These are phyloP conservation scores for Candida mesenterica DNA, from an alignment of 1,139 yeast genomes.

Conservation along the genomic window DNA sequence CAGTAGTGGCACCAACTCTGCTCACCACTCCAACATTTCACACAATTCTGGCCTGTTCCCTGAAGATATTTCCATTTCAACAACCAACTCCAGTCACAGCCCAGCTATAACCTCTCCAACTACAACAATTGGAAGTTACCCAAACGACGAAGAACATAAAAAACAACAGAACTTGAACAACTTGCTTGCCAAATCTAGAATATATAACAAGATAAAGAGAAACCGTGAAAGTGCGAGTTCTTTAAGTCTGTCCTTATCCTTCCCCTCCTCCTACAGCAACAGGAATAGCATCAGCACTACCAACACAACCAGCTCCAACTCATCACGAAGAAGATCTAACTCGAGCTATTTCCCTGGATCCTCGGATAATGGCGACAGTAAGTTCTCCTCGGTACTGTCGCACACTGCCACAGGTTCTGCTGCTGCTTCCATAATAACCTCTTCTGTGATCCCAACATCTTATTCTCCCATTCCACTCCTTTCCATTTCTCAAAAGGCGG, in stretches of 20 bases:
- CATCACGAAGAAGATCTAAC: constrained; percentile 26
- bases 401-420: constrained; percentile 1
- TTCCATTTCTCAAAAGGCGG: constrained; percentile 26
- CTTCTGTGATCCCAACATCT: constrained; percentile 6
- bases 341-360: constrained; percentile 17
- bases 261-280: constrained; percentile 21
- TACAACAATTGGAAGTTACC: constrained; percentile 1
- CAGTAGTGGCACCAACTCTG: too few relatives aligned
- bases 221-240: constrained; percentile 40
- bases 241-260: constrained; percentile 26
- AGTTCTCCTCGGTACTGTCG: constrained; percentile 7
- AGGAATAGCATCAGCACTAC: constrained; percentile 29
- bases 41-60: constrained; percentile 1
- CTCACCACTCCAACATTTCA: too few relatives aligned
- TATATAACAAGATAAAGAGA: constrained; percentile 39
- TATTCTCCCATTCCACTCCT: constrained; percentile 17
- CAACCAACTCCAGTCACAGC: constrained; percentile 3
- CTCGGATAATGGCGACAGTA: constrained; percentile 15
- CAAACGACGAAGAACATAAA: constrained; percentile 20
- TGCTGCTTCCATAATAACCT: constrained; percentile 1
- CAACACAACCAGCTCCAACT: constrained; percentile 19
- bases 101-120: constrained; percentile 3
- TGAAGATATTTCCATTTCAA: constrained; percentile 5
- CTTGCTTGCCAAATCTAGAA: constrained; percentile 36
- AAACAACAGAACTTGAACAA: constrained; percentile 29